Conservation (phyloP, 169 alveolate species). For the Eimeria necatrix region DNA sequence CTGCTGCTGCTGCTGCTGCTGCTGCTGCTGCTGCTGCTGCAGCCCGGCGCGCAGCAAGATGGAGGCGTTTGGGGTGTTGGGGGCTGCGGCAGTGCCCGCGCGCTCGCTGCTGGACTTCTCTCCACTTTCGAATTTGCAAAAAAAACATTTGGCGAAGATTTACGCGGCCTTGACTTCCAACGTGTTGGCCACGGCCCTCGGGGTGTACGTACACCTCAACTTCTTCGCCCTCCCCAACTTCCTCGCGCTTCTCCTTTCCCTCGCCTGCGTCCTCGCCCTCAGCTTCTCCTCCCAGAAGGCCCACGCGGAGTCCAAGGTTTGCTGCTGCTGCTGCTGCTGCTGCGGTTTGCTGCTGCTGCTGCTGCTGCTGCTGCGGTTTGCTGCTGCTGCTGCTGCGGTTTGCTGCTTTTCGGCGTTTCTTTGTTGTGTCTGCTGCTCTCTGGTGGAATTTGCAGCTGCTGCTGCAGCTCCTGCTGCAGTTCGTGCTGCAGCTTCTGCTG, state of each 20-base stretch:
- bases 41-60: neutral
- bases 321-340: constrained; percentile 21
- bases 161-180: constrained; percentile 57
- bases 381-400: neutral
- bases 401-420: neutral
- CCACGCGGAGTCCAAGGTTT: constrained; percentile 27
- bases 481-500: neutral
- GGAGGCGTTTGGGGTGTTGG: constrained; percentile 24
- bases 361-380: neutral
- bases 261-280: constrained; percentile 18
- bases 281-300: constrained; percentile 47
- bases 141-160: constrained; percentile 38
- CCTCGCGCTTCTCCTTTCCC: constrained; percentile 28
- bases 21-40: too few species aligned
- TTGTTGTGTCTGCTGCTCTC: neutral
- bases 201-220: constrained; percentile 72
- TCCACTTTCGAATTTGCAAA: constrained; percentile 40
- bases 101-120: constrained; percentile 54
- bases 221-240: constrained; percentile 16
- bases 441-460: neutral
- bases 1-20: too few species aligned
- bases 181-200: constrained; percentile 70
- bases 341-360: neutral
- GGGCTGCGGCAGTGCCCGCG: neutral
- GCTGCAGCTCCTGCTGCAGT: neutral